Conservation (phyloP, 371 early-diverging fungal genomes). For the Apophysomyces variabilis region DNA sequence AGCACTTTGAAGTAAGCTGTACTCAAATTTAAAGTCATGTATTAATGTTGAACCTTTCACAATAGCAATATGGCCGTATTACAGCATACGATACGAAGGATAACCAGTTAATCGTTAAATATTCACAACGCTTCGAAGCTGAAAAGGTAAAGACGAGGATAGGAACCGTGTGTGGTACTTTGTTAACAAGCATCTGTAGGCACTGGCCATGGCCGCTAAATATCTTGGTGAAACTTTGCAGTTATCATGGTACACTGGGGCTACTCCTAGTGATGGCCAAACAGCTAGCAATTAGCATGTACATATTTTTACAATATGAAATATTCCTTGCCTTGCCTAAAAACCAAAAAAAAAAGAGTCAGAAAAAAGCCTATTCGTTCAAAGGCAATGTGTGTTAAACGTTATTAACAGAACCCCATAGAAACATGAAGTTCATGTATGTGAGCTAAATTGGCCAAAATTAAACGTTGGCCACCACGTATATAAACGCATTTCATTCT, state of each 20-base stretch:
- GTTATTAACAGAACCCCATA: too few species aligned
- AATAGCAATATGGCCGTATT: conserved; percentile 64
- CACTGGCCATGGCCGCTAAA: conserved; percentile 22
- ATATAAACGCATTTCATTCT: too few species aligned
- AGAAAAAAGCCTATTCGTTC: neutral
- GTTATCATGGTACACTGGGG: conserved; percentile 24
- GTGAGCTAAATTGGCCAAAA: too few species aligned
- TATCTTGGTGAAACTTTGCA: conserved; percentile 15
- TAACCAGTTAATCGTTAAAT: conserved; percentile 33
- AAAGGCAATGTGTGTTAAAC: neutral
- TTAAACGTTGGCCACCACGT: too few species aligned
- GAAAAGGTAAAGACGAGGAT: conserved; percentile 34
- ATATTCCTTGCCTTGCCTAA: neutral
- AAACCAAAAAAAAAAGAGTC: neutral
- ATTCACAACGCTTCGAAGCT: conserved; percentile 46
- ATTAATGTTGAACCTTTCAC: conserved; percentile 5
- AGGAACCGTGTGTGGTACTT: neutral
- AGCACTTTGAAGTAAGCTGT: conserved; percentile 64
- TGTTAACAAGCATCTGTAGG: conserved; percentile 8
- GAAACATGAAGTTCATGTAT: too few species aligned
- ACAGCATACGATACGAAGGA: conserved; percentile 34
- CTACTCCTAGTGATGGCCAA: neutral
- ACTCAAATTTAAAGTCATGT: neutral
- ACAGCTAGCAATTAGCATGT: neutral
- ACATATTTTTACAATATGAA: neutral